A percentile compares a stretch with the other conserved stretches of the same genome.
These are phyloP conservation scores for Pistacia vera DNA, from an alignment of 345 rosid species.

Conservation along the genomic window DNA sequence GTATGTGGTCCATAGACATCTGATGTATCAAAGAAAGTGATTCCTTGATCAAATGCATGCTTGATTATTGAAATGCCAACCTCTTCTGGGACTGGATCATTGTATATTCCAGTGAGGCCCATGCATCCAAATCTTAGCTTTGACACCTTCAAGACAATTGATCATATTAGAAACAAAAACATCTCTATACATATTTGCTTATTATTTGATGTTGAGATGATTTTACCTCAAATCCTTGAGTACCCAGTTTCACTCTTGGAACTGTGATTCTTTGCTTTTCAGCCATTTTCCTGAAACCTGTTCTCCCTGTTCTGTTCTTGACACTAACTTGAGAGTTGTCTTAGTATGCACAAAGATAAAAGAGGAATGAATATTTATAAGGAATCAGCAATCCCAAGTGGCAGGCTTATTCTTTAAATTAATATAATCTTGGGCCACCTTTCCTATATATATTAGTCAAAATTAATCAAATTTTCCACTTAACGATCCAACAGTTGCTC, in stretches of 20 bases:
- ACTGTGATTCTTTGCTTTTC: not conserved
- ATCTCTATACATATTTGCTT: too few relatives aligned
- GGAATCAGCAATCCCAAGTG: too few relatives aligned
- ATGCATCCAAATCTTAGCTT: constrained; percentile 46
- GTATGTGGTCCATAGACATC: too few relatives aligned
- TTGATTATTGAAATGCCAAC: constrained; percentile 8
- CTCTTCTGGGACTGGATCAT: constrained; percentile 37
- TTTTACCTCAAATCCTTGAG: constrained; percentile 26
- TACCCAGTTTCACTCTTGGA: constrained; percentile 26
- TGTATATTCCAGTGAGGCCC: constrained; percentile 29
- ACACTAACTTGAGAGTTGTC: too few relatives aligned
- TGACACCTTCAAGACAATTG: constrained; percentile 30
- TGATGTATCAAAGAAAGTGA: too few relatives aligned
- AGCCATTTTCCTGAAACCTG: constrained; percentile 4
- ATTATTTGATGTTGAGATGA: not conserved
- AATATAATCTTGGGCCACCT: too few relatives aligned
- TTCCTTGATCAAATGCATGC: too few relatives aligned
- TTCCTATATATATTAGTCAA: too few relatives aligned
- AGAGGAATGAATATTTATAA: not conserved
- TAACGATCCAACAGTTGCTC: too few relatives aligned
- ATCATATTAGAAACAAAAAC: not conserved
- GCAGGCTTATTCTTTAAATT: too few relatives aligned
- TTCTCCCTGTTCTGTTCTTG: too few relatives aligned
- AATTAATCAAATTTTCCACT: too few relatives aligned
- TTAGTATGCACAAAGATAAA: not conserved